Conservation (phyloP, 257 asterid genomes). For the Apocynum venetum region DNA sequence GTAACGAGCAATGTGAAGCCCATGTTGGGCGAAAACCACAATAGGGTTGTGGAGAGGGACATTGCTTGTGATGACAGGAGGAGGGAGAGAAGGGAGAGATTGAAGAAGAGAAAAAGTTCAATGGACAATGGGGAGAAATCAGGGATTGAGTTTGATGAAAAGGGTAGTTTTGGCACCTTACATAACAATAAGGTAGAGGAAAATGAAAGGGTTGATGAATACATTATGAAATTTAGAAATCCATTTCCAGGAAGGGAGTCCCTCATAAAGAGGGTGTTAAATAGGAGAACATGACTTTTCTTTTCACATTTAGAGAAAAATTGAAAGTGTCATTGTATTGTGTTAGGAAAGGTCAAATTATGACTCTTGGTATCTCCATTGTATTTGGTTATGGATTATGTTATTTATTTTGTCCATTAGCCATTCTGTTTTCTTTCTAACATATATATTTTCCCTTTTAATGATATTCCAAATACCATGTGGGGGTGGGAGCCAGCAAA, state of each 20-base stretch:
- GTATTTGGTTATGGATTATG: no score
- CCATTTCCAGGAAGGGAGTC: constrained; percentile 71
- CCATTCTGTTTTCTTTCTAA: no score
- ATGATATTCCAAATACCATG: no score
- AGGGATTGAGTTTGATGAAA: constrained; percentile 6
- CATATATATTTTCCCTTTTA: no score
- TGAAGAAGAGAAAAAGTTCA: constrained; percentile 19
- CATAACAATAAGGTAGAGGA: background rate
- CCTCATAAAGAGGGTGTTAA: constrained; percentile 33
- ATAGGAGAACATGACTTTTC: background rate
- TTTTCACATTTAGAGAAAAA: no score
- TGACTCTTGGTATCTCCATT: no score
- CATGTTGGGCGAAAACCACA: background rate
- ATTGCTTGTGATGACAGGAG: constrained; percentile 17
- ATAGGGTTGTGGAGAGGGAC: background rate
- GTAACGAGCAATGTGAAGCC: background rate
- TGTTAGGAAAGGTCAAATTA: no score
- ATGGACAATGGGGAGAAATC: constrained; percentile 3
- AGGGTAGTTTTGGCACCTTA: constrained; percentile 9
- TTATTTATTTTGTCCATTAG: no score
- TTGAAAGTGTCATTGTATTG: no score
- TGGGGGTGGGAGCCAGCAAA: no score
- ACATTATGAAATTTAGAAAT: background rate
- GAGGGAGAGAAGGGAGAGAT: constrained; percentile 50
- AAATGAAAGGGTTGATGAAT: constrained; percentile 1